Percentiles rank a stretch among this genome's conserved stretches.
Conservation (phyloP, 352 stramenopile species). For the Globisporangium recalcitrans region DNA sequence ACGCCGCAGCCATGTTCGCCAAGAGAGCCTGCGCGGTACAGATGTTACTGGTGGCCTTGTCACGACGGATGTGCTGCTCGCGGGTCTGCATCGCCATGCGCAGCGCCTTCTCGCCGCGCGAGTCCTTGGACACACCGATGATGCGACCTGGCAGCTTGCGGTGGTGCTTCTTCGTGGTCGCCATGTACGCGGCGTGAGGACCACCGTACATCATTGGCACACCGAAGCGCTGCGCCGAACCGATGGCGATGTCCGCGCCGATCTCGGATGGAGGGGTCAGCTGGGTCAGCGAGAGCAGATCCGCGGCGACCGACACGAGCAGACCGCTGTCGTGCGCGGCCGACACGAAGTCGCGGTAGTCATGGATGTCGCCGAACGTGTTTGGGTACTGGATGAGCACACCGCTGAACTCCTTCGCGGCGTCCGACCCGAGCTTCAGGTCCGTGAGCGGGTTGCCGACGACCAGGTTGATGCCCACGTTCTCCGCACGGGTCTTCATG, state of each 20-base stretch:
- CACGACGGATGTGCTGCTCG: conserved; percentile 98
- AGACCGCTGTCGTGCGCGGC: conserved; percentile 81
- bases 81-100: conserved; percentile 99
- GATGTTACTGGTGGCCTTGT: conserved; percentile 99
- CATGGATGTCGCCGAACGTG: conserved; percentile 93
- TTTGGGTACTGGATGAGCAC: conserved; percentile 99
- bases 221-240: conserved; percentile 97
- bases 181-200: conserved; percentile 97
- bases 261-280: conserved; percentile 92
- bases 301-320: conserved; percentile 95
- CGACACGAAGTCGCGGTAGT: conserved; percentile 90
- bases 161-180: conserved; percentile 94
- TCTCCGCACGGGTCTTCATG: conserved; percentile 90
- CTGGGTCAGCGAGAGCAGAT: conserved; percentile 95
- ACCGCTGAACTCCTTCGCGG: conserved; percentile 87
- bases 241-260: conserved; percentile 97
- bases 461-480: conserved; percentile 92
- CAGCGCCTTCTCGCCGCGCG: conserved; percentile 91
- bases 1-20: conserved; percentile 98
- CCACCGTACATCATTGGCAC: conserved; percentile 99
- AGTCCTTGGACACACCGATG: conserved; percentile 98
- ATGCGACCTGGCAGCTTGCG: conserved; percentile 98
- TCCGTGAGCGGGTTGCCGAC: conserved; percentile 83
- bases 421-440: conserved; percentile 78
- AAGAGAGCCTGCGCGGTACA: conserved; percentile 98